Evolutionary conservation across 306 rosid species (phyloP), one percentile per base, ranked within the genome.

Genomic region (Inga laurina): DNA sequence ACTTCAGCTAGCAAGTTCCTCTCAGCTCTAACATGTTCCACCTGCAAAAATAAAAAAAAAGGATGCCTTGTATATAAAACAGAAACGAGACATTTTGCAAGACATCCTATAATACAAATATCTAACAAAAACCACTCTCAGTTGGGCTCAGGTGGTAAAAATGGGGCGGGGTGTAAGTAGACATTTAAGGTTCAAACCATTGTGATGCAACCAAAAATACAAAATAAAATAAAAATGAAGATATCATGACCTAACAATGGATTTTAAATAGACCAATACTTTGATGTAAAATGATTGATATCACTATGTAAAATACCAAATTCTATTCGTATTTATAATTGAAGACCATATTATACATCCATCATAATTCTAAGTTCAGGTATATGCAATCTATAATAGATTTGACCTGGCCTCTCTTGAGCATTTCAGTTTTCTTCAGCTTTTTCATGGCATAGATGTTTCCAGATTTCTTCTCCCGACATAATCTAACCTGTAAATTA

Each of bases 381-480:
- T 85, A 66, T 65, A 52, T 43, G 49, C 83, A 49, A 74, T 32
- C 11, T 18, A 43, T 83, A 78, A 81, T 45, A 56, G n/a, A 78
- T 86, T 88, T 85, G 82, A 96, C 99, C 97, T 96, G 99, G 88
- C 99, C 99, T 90, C 97, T 85, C 87, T 86, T 96, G 72, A 96
- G 93, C 99, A 96, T 96, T 89, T 96, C 99, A 73, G 99, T 91
- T 88, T 96, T 96, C 92, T 93, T 93, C 91, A 96, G 85, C 91
- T 96, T 96, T 86, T 96, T 96, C 99, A 96, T 96, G 83, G 99
- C 99, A 84, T 92, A 96, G 84, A 96, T 93, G 75, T 93, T 88
- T 68, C 99, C 99, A 78, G 99, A 96, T 90, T 96, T 96, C 93
- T 93, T 96, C 93, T 96, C 99, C 82, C 97, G 98, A 80, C 99